These are phyloP conservation scores for Phalaenopsis equestris DNA, from an alignment of 106 monocot genomes.

Conservation along the genomic window DNA sequence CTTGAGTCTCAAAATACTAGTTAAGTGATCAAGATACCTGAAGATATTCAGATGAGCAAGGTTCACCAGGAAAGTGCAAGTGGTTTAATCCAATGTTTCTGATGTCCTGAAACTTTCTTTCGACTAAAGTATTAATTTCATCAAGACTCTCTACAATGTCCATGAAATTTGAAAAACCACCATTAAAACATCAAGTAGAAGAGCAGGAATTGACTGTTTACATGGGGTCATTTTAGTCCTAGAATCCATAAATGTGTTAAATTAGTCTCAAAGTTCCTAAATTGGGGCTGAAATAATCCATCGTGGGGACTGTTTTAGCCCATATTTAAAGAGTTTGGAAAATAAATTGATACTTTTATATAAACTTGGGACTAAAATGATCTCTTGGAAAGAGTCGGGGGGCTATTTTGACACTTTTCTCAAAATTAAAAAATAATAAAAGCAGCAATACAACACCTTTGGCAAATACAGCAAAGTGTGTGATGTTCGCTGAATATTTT, in stretches of 20 bases:
- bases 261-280: no score
- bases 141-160: constrained; percentile 59
- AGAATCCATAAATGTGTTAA: no score
- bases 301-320: no score
- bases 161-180: neutral
- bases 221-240: no score
- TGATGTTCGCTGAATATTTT: constrained; percentile 82
- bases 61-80: constrained; percentile 57
- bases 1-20: neutral
- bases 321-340: no score
- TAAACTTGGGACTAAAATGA: no score
- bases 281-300: no score
- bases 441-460: constrained; percentile 34
- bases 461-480: constrained; percentile 95
- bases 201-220: neutral
- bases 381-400: no score
- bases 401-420: no score
- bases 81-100: constrained; percentile 37
- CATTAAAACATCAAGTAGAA: neutral
- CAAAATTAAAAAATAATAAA: neutral
- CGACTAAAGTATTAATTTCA: constrained; percentile 59
- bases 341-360: no score
- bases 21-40: constrained; percentile 43
- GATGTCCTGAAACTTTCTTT: constrained; percentile 60
- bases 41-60: constrained; percentile 79